These are phyloP conservation scores for Tetrastigma voinierianum DNA, from an alignment of 164 flowering plant genomes.

Conservation along the genomic window DNA sequence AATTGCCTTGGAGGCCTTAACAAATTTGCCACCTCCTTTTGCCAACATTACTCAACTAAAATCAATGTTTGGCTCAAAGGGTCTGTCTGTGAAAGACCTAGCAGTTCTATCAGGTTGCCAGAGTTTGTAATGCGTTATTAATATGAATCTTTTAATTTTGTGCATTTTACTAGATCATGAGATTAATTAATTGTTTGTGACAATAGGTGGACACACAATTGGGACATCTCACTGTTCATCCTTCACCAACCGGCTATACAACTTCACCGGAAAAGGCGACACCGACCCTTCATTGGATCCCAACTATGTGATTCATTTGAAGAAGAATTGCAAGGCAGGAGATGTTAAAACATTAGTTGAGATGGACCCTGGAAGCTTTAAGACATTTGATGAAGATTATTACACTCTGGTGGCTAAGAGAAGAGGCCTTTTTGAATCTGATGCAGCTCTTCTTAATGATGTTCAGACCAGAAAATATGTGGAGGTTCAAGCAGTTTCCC, in stretches of 20 bases:
- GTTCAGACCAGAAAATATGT: slow-evolving; percentile 30
- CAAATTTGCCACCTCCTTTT: slow-evolving; percentile 16
- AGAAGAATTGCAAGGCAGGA: slow-evolving; percentile 35
- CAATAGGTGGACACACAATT: slow-evolving; percentile 33
- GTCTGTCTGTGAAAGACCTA: slow-evolving; percentile 29
- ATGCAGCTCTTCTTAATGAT: slow-evolving; percentile 52
- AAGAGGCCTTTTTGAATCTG: slow-evolving; percentile 64
- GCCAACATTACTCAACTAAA: slow-evolving; percentile 20
- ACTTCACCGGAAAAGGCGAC: slow-evolving; percentile 58
- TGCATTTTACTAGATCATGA: not conserved
- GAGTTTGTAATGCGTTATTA: too few species aligned
- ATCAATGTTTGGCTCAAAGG: slow-evolving; percentile 11
- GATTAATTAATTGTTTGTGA: not conserved
- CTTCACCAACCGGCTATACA: slow-evolving; percentile 52
- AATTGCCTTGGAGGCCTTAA: slow-evolving; percentile 11
- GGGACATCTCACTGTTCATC: slow-evolving; percentile 33
- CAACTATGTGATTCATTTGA: slow-evolving; percentile 36
- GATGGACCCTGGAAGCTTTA: slow-evolving; percentile 74
- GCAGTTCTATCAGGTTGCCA: slow-evolving; percentile 32
- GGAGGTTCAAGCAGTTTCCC: slow-evolving; percentile 13
- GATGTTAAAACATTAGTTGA: slow-evolving; percentile 40
- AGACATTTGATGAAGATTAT: slow-evolving; percentile 48
- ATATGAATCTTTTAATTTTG: too few species aligned
- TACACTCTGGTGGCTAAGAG: slow-evolving; percentile 44
- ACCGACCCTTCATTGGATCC: slow-evolving; percentile 55